Conservation (phyloP, 73 alveolate species). For the Breviolum minutum region DNA sequence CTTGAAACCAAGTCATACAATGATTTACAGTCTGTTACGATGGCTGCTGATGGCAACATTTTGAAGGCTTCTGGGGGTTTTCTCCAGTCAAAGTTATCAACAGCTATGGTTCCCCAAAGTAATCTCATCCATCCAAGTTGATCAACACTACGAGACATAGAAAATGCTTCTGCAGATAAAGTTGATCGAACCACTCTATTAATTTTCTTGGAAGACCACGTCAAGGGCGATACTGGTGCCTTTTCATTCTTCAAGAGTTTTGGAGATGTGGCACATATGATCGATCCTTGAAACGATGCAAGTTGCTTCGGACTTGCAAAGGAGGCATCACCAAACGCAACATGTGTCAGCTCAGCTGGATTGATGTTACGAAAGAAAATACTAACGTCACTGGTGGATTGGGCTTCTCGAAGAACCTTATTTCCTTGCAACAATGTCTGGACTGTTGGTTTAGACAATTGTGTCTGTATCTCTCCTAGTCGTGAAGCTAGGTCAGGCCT, state of each 20-base stretch:
- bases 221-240: neutral
- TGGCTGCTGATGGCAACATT: neutral
- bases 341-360: neutral
- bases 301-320: neutral
- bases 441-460: neutral
- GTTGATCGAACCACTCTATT: neutral
- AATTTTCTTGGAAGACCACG: neutral
- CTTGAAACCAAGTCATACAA: neutral
- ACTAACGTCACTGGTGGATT: neutral
- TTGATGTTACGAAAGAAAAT: neutral
- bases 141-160: neutral
- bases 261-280: neutral
- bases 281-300: neutral
- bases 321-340: neutral
- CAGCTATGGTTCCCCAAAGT: neutral
- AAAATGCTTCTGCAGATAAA: neutral
- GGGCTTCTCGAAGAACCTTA: neutral
- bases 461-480: neutral
- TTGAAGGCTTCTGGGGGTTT: neutral
- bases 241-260: neutral
- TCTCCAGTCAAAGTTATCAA: neutral
- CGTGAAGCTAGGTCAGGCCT: neutral
- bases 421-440: neutral
- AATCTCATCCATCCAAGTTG: neutral
- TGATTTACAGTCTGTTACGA: conserved; percentile 10